A percentile compares a stretch with the other conserved stretches of the same genome.
These are phyloP conservation scores for Penicillium aurantiogriseum DNA, from an alignment of 2,329 filamentous ascomycete species.

Conservation along the genomic window DNA sequence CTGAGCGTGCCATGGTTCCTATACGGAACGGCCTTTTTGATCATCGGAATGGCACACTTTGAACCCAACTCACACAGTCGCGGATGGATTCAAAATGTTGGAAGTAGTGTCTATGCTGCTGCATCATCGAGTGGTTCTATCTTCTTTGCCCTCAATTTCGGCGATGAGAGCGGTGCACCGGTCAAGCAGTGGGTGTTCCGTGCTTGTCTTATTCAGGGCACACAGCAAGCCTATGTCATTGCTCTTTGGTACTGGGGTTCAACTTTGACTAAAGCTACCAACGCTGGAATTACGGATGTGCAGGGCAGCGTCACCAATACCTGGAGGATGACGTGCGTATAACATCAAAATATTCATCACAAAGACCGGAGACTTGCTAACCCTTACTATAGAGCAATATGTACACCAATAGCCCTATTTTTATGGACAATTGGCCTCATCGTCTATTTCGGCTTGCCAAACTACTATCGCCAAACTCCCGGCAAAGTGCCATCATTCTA, in stretches of 20 bases:
- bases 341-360: not conserved
- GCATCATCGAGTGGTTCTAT: slow-evolving; percentile 63
- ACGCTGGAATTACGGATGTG: slow-evolving; percentile 41
- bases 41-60: slow-evolving; percentile 63
- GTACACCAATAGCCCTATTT: slow-evolving; percentile 57
- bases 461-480: slow-evolving; percentile 64
- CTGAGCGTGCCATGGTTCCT: slow-evolving; percentile 62
- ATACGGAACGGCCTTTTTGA: slow-evolving; percentile 62
- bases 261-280: slow-evolving; percentile 49
- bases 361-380: slow-evolving; percentile 15
- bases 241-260: slow-evolving; percentile 67
- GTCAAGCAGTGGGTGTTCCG: slow-evolving; percentile 67
- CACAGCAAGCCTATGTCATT: slow-evolving; percentile 64
- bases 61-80: slow-evolving; percentile 40
- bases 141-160: slow-evolving; percentile 67
- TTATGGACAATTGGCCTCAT: slow-evolving; percentile 57
- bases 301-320: slow-evolving; percentile 41
- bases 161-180: slow-evolving; percentile 61
- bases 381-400: slow-evolving; percentile 47
- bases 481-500: slow-evolving; percentile 67
- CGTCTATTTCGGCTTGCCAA: slow-evolving; percentile 62
- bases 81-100: slow-evolving; percentile 60
- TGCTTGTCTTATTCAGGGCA: slow-evolving; percentile 65
- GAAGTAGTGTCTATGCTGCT: slow-evolving; percentile 60
- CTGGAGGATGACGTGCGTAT: slow-evolving; percentile 46